Evolutionary conservation across 805 yeast genomes (phyloP).

Genomic region (Ogataea henricii): DNA sequence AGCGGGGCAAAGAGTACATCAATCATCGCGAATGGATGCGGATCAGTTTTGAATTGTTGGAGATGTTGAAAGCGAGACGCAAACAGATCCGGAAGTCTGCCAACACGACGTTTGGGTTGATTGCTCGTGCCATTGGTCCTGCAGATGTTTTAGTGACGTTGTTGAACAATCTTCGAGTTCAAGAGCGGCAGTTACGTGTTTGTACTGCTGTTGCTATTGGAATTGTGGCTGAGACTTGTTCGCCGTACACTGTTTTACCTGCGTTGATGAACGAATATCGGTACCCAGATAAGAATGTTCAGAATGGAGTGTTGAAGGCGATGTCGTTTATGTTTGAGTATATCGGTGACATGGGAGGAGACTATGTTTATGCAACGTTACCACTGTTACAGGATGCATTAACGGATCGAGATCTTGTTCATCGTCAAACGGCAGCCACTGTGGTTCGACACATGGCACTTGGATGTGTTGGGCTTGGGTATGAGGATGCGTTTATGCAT

Average conservation of each 20-base stretch:
- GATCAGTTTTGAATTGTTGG: constrained; percentile 86
- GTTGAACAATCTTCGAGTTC: constrained; percentile 81
- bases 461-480: constrained; percentile 71
- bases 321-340: constrained; percentile 91
- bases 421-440: constrained; percentile 92
- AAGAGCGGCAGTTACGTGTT: constrained; percentile 93
- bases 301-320: constrained; percentile 92
- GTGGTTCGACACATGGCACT: constrained; percentile 81
- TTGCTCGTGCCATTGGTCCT: constrained; percentile 93
- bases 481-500: constrained; percentile 83
- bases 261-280: constrained; percentile 94
- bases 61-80: constrained; percentile 79
- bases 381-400: constrained; percentile 87
- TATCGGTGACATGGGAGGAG: constrained; percentile 75
- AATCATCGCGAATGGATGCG: constrained; percentile 98
- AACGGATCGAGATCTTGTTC: constrained; percentile 87
- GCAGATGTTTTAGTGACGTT: constrained; percentile 87
- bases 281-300: constrained; percentile 89
- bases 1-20: constrained; percentile 74
- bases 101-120: constrained; percentile 85
- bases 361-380: constrained; percentile 76
- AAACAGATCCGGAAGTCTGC: constrained; percentile 82
- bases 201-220: constrained; percentile 98
- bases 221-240: constrained; percentile 90
- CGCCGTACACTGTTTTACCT: constrained; percentile 91